Conservation (phyloP, 2,329 filamentous ascomycete species). For the Aschersonia sp. region DNA sequence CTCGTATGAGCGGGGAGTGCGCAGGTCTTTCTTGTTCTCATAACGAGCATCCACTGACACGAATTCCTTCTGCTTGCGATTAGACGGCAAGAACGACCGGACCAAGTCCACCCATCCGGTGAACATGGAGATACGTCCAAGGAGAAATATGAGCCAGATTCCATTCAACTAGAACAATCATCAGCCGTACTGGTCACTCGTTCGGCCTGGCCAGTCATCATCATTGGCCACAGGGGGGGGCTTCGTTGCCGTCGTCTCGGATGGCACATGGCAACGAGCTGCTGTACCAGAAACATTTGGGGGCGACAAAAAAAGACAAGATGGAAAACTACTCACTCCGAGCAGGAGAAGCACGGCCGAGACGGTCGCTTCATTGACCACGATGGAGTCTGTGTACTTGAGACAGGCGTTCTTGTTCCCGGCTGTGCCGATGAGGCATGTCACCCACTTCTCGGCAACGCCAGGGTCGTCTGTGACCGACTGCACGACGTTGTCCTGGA, state of each 20-base stretch:
- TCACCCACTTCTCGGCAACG: slow-evolving; percentile 50
- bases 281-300: not conserved
- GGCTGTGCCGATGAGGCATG: slow-evolving; percentile 45
- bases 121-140: slow-evolving; percentile 75
- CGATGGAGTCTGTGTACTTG: slow-evolving; percentile 39
- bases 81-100: slow-evolving; percentile 22
- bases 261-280: not conserved
- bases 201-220: not conserved
- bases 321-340: slow-evolving; percentile 30
- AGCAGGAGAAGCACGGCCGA: slow-evolving; percentile 72
- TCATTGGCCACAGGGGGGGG: not conserved
- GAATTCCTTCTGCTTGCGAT: slow-evolving; percentile 57
- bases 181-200: too few relatives aligned
- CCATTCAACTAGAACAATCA: slow-evolving; percentile 50
- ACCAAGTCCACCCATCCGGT: slow-evolving; percentile 64
- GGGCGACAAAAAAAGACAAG: not conserved
- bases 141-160: slow-evolving; percentile 68
- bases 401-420: slow-evolving; percentile 53
- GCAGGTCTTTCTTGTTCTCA: slow-evolving; percentile 45
- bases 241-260: too few relatives aligned
- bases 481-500: slow-evolving; percentile 60
- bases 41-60: slow-evolving; percentile 69
- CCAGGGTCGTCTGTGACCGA: slow-evolving; percentile 36
- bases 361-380: slow-evolving; percentile 63
- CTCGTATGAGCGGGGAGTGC: slow-evolving; percentile 48